These are phyloP conservation scores for Pythium phragmitis DNA, from an alignment of 352 stramenopile genomes.

Conservation along the genomic window DNA sequence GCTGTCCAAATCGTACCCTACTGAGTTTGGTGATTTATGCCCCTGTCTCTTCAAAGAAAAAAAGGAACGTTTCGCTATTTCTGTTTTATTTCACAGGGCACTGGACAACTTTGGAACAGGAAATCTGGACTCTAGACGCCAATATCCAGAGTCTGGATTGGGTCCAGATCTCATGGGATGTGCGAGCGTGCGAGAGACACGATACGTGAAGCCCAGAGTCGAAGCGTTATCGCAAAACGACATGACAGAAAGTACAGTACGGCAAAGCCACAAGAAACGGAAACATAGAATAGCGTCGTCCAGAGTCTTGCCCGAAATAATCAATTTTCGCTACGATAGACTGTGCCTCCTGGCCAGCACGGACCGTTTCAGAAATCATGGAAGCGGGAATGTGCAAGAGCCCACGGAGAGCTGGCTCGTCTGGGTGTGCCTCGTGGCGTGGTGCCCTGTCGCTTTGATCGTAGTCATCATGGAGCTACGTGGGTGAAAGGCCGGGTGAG, in stretches of 20 bases:
- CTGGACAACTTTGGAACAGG: not conserved
- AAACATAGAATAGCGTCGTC: not conserved
- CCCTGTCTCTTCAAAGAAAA: not conserved
- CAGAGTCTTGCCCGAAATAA: no score
- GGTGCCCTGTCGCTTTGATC: no score
- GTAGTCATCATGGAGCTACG: not conserved
- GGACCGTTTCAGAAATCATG: no score
- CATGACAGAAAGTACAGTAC: not conserved
- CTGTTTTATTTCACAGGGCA: not conserved
- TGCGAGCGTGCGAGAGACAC: slow-evolving; percentile 8
- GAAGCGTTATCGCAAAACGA: not conserved
- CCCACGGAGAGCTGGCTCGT: not conserved
- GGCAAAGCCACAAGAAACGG: not conserved
- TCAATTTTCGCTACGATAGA: no score
- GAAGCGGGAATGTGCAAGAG: not conserved
- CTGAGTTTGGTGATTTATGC: not conserved
- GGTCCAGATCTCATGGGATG: not conserved
- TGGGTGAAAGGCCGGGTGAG: not conserved
- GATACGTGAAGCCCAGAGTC: not conserved
- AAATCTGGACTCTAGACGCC: not conserved
- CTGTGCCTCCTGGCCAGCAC: no score
- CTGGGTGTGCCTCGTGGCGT: not conserved
- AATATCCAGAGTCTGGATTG: not conserved
- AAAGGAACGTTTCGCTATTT: not conserved
- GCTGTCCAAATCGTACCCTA: not conserved